phyloP scores from a whole-genome alignment of 1,139 yeast species.

The Hansenula sp. region DNA sequence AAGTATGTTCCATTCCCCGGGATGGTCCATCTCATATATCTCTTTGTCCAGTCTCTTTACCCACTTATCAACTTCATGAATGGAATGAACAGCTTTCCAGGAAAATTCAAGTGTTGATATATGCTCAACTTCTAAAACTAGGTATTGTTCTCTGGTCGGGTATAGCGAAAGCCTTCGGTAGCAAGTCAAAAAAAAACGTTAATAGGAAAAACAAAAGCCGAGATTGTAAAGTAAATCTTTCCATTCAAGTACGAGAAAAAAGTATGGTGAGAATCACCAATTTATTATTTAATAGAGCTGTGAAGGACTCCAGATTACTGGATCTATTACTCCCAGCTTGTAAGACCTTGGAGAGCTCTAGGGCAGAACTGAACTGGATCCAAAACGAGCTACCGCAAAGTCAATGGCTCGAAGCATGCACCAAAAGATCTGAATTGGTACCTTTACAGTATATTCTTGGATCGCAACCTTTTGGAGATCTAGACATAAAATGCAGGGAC shows the following conservation, averaged over 20 bases:
- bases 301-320: slow-evolving; percentile 4
- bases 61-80: no score
- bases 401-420: slow-evolving; percentile 29
- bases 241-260: no score
- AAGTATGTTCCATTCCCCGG: not conserved
- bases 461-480: slow-evolving; percentile 77
- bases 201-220: no score
- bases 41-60: no score
- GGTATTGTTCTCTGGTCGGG: no score
- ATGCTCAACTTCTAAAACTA: no score
- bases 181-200: no score
- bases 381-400: slow-evolving; percentile 29
- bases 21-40: not conserved
- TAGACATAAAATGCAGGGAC: slow-evolving; percentile 53
- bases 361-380: slow-evolving; percentile 49
- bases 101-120: no score
- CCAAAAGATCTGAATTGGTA: slow-evolving; percentile 38
- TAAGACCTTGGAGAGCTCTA: slow-evolving; percentile 30
- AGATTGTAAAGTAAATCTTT: no score
- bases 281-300: slow-evolving; percentile 7
- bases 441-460: slow-evolving; percentile 86
- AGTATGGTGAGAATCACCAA: not conserved
- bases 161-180: no score
- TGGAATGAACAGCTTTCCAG: no score
- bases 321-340: slow-evolving; percentile 27